Conservation (phyloP, 1,284 basidiomycete species). For the Grifola frondosa region DNA sequence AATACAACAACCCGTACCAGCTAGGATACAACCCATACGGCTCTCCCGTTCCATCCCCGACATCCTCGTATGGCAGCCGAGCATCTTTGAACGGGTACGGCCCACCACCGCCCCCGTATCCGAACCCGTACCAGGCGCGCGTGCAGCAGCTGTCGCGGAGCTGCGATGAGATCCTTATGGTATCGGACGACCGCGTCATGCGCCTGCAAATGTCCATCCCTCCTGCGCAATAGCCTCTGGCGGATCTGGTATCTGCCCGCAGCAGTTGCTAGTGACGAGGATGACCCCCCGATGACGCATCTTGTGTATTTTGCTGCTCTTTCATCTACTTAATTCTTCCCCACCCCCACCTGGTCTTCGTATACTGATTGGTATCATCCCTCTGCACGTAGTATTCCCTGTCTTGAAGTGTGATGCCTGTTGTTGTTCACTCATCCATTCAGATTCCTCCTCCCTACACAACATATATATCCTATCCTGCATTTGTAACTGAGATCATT, state of each 20-base stretch:
- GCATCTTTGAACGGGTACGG: slow-evolving; percentile 42
- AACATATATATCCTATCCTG: slow-evolving; percentile 30
- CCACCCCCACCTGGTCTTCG: not conserved
- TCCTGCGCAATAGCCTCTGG: slow-evolving; percentile 1
- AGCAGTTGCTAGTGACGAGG: slow-evolving; percentile 5
- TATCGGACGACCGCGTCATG: slow-evolving; percentile 78
- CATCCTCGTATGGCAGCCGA: slow-evolving; percentile 27
- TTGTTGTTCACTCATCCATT: slow-evolving; percentile 16
- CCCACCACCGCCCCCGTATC: slow-evolving; percentile 36
- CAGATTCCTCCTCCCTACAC: slow-evolving; percentile 16
- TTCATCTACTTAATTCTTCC: slow-evolving; percentile 3
- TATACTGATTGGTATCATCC: not conserved
- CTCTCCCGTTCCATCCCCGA: slow-evolving; percentile 10
- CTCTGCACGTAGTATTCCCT: not conserved
- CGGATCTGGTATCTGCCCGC: not conserved
- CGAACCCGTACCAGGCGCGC: slow-evolving; percentile 44
- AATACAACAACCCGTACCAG: slow-evolving; percentile 33
- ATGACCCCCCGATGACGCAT: slow-evolving; percentile 14
- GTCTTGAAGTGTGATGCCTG: slow-evolving; percentile 10
- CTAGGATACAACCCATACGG: slow-evolving; percentile 40
- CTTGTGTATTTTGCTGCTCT: slow-evolving; percentile 18
- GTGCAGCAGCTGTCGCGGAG: slow-evolving; percentile 44
- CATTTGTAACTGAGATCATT: slow-evolving; percentile 26
- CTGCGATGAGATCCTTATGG: slow-evolving; percentile 81
- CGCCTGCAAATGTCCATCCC: slow-evolving; percentile 54